Conservation (phyloP, 345 rosid species). For the Camelina hispida region DNA sequence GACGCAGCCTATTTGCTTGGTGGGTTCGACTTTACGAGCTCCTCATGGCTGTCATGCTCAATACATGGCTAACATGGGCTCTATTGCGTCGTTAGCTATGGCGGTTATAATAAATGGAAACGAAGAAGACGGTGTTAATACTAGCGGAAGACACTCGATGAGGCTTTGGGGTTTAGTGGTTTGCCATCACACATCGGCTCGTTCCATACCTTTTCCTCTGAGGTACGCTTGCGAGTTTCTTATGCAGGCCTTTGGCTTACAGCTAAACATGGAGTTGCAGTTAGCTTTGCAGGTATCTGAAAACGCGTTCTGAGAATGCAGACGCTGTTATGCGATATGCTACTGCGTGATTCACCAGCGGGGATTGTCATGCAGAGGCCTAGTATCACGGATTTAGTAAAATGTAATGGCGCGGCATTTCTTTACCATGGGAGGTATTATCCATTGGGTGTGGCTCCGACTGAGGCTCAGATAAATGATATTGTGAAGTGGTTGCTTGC, state of each 20-base stretch:
- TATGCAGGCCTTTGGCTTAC: slow-evolving; percentile 98
- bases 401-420: slow-evolving; percentile 92
- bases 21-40: slow-evolving; percentile 95
- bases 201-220: slow-evolving; percentile 86
- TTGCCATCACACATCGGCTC: slow-evolving; percentile 92
- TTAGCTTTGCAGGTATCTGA: slow-evolving; percentile 82
- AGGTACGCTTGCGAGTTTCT: slow-evolving; percentile 97
- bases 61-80: slow-evolving; percentile 94
- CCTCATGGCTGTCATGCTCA: slow-evolving; percentile 95
- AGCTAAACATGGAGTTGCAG: slow-evolving; percentile 94
- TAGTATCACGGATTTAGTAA: slow-evolving; percentile 90
- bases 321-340: slow-evolving; percentile 92
- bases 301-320: slow-evolving; percentile 87
- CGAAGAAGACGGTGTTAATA: slow-evolving; percentile 60
- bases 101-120: slow-evolving; percentile 86
- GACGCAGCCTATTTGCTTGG: slow-evolving; percentile 85
- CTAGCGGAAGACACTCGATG: slow-evolving; percentile 68
- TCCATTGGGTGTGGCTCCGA: slow-evolving; percentile 84
- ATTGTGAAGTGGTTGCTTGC: slow-evolving; percentile 86
- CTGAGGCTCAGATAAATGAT: slow-evolving; percentile 79
- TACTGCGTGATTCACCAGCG: slow-evolving; percentile 85
- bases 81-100: slow-evolving; percentile 83
- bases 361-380: slow-evolving; percentile 94
- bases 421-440: slow-evolving; percentile 74
- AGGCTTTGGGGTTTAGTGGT: slow-evolving; percentile 98